These are phyloP conservation scores for Russula sp. DNA, from an alignment of 768 basidiomycete species.

Conservation along the genomic window DNA sequence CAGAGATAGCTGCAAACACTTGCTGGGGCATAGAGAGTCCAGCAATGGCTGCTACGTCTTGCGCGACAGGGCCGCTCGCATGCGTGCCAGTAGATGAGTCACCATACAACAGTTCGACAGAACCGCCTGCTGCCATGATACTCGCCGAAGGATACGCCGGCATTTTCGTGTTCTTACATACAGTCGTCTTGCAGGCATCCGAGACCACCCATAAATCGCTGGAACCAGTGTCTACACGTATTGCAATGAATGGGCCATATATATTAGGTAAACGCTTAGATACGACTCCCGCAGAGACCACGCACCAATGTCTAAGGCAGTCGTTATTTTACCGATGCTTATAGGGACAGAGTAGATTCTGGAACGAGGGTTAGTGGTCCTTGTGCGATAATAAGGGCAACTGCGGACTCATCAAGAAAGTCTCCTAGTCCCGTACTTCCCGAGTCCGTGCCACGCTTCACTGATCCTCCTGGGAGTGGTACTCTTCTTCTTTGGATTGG, in stretches of 20 bases:
- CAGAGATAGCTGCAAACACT: slow-evolving; percentile 57
- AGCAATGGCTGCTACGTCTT: slow-evolving; percentile 48
- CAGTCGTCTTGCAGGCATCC: slow-evolving; percentile 9
- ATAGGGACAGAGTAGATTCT: slow-evolving; percentile 18
- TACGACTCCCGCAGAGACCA: neutral
- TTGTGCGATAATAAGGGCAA: neutral
- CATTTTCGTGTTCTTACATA: slow-evolving; percentile 10
- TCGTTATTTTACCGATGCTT: slow-evolving; percentile 9
- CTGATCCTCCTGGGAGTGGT: neutral
- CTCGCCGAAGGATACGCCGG: slow-evolving; percentile 12
- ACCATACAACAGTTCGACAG: slow-evolving; percentile 52
- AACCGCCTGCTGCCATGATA: slow-evolving; percentile 28
- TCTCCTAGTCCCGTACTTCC: slow-evolving; percentile 19
- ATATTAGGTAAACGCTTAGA: neutral
- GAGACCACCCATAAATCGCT: slow-evolving; percentile 20
- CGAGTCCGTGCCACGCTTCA: slow-evolving; percentile 11
- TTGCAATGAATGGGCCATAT: neutral
- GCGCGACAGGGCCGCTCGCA: slow-evolving; percentile 58
- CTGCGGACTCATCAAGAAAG: slow-evolving; percentile 11
- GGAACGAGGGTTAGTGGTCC: neutral
- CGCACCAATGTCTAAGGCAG: slow-evolving; percentile 17
- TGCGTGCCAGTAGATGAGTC: slow-evolving; percentile 65
- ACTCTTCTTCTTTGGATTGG: slow-evolving; percentile 9
- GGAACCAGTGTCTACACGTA: slow-evolving; percentile 17
- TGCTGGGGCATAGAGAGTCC: slow-evolving; percentile 45